phyloP scores from a whole-genome alignment of 23 red algal genomes.

The Agarophyton chilense region DNA sequence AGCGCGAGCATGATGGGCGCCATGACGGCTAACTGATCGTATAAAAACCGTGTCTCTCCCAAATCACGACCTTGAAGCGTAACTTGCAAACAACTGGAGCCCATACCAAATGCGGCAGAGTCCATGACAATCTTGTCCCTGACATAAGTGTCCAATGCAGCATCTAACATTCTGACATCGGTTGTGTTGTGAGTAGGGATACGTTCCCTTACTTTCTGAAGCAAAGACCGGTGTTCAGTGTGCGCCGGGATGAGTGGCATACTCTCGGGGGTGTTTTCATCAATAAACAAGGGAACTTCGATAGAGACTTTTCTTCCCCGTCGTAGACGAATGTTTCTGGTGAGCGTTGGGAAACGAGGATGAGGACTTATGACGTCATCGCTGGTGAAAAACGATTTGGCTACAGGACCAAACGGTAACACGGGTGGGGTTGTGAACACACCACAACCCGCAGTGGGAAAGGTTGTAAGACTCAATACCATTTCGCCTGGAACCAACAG shows the following conservation, averaged over 20 bases:
- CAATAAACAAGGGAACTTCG: conserved; percentile 84
- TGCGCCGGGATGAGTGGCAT: conserved; percentile 63
- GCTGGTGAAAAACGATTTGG: conserved; percentile 83
- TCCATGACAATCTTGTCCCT: conserved; percentile 87
- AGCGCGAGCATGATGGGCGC: conserved; percentile 98
- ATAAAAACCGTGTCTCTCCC: conserved; percentile 89
- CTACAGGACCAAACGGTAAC: conserved; percentile 69
- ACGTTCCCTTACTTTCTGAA: conserved; percentile 9
- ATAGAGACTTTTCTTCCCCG: conserved; percentile 87
- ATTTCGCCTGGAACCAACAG: conserved; percentile 62
- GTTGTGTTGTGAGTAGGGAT: background rate
- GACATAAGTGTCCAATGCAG: conserved; percentile 28
- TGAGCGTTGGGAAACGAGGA: conserved; percentile 94
- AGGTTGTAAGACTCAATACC: conserved; percentile 81
- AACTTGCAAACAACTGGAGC: conserved; percentile 90
- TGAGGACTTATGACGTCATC: conserved; percentile 97
- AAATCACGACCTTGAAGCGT: conserved; percentile 91
- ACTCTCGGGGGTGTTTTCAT: conserved; percentile 63
- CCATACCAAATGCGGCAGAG: conserved; percentile 98
- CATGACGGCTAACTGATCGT: conserved; percentile 98
- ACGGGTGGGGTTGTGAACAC: conserved; percentile 64
- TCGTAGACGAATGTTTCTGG: conserved; percentile 93
- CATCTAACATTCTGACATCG: conserved; percentile 31
- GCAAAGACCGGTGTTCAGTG: background rate
- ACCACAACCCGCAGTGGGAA: conserved; percentile 83